These are phyloP conservation scores for Rutstroemia sp. DNA, from an alignment of 2,329 filamentous ascomycete genomes.

Conservation along the genomic window DNA sequence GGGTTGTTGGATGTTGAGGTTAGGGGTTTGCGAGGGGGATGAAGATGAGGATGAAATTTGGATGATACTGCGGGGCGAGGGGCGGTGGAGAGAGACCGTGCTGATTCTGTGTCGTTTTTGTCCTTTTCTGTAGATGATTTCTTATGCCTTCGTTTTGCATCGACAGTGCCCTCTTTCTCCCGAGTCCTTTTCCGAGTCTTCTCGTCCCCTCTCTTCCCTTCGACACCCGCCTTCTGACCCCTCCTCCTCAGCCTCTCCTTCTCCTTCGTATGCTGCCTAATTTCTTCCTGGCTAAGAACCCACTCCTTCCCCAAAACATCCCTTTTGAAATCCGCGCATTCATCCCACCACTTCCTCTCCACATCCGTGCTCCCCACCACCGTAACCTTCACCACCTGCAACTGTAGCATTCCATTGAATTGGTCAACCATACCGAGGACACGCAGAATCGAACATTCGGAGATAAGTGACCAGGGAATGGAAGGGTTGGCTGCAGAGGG, in stretches of 20 bases:
- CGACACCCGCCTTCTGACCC: constrained; percentile 8
- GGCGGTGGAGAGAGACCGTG: neutral
- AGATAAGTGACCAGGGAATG: constrained; percentile 30
- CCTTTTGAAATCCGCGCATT: constrained; percentile 41
- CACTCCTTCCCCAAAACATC: constrained; percentile 47
- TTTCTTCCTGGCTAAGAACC: constrained; percentile 41
- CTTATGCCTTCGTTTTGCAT: neutral
- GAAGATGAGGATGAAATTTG: neutral
- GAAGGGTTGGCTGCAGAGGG: constrained; percentile 41
- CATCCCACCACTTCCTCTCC: constrained; percentile 54
- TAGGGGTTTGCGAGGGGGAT: neutral
- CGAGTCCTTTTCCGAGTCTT: neutral
- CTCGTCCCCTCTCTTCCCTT: constrained; percentile 6
- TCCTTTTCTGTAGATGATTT: neutral
- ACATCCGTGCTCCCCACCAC: constrained; percentile 43
- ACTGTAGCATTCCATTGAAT: constrained; percentile 43
- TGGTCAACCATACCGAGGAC: constrained; percentile 45
- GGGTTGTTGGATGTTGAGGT: neutral
- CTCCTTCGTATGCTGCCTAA: constrained; percentile 12
- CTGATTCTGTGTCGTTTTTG: neutral
- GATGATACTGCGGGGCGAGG: neutral
- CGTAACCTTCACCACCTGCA: constrained; percentile 45
- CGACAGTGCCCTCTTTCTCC: neutral
- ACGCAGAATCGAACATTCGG: constrained; percentile 49
- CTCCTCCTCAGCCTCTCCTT: constrained; percentile 22